Base-by-base conservation (phyloP, 345 rosid species). In the Dipteronia dyeriana region DNA sequence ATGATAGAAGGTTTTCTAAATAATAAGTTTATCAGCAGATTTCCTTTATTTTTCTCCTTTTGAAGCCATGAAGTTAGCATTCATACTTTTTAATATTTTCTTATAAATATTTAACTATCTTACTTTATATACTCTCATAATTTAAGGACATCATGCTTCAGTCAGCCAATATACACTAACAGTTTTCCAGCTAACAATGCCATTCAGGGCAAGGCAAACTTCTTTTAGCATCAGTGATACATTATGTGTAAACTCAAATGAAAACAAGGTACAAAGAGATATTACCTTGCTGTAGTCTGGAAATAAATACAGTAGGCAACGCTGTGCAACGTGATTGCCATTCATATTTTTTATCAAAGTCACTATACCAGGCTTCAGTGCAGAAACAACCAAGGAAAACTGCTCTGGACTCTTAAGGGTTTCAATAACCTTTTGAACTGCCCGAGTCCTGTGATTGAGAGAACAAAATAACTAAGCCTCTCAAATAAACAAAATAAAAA, bases 321-420 rank as follows among this genome's bases (percentile, higher is more conserved):
- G 91, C 79, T 89, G 96, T 45, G 90, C 93, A 79, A 93, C 95
- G 31, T 94, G 95, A 77, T 90, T 89, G 79, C 98, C 98, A 1
- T 94, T 90, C 77, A 84, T 86, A 81, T 94, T 84, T 80, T 91
- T 94, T 31, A 90, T 88, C 86, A 94, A 74, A 68, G 90, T 81
- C 84, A 90, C 91, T 68, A 89, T 85, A 63, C 90, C 86, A 64
- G 89, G 87, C 85, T 86, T 89, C 82, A 91, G 82, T 31, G 95
- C 85, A 73, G 88, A 87, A 49, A 89, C 85, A 74, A 91, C 84
- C 23, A 84, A 70, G 71, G 89, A 80, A 39, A 85, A 77, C 81
- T 91, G 94, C 83, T 91, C 91, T 14, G 87, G 85, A 64, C 80
- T 73, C 76, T 77, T 87, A 17, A 87, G 86, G n/a, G 87, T 89